Conservation (phyloP, 257 asterid genomes). For the Salvia splendens region DNA sequence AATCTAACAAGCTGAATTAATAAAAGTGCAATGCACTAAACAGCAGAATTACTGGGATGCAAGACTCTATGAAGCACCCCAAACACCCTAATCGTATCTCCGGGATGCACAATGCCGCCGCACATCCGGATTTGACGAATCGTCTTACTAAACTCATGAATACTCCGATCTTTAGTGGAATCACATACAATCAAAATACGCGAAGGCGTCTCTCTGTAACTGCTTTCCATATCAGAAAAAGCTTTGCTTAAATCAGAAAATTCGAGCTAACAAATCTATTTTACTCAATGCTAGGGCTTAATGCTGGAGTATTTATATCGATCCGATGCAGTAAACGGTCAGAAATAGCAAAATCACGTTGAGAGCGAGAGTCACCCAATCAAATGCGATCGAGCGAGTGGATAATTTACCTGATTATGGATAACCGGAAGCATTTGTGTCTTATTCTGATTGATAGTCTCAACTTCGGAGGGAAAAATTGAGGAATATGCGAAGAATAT, state of each 20-base stretch:
- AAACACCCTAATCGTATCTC: slow-evolving; percentile 58
- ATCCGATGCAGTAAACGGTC: neutral
- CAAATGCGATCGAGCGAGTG: slow-evolving; percentile 1
- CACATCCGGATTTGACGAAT: slow-evolving; percentile 40
- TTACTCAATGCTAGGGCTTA: neutral
- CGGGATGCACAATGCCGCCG: slow-evolving; percentile 53
- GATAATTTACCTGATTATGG: neutral
- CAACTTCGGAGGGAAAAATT: neutral
- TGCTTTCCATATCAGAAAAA: slow-evolving; percentile 30
- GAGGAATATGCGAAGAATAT: slow-evolving; percentile 32
- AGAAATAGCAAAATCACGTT: slow-evolving; percentile 5
- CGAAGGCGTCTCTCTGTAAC: slow-evolving; percentile 36
- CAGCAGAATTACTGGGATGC: slow-evolving; percentile 58
- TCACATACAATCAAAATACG: slow-evolving; percentile 57
- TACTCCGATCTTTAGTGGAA: slow-evolving; percentile 55
- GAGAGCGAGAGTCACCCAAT: neutral
- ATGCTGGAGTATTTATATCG: neutral
- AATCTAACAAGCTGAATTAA: no score
- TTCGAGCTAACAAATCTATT: neutral
- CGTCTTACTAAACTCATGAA: slow-evolving; percentile 42
- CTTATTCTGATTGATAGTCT: no score
- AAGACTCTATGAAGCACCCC: slow-evolving; percentile 59
- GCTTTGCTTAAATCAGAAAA: slow-evolving; percentile 24
- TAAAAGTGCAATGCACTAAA: no score
- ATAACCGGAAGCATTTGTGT: slow-evolving; percentile 19